Base-by-base conservation (phyloP, 495 filamentous ascomycete genomes). In the Penicillium riverlandense region DNA sequence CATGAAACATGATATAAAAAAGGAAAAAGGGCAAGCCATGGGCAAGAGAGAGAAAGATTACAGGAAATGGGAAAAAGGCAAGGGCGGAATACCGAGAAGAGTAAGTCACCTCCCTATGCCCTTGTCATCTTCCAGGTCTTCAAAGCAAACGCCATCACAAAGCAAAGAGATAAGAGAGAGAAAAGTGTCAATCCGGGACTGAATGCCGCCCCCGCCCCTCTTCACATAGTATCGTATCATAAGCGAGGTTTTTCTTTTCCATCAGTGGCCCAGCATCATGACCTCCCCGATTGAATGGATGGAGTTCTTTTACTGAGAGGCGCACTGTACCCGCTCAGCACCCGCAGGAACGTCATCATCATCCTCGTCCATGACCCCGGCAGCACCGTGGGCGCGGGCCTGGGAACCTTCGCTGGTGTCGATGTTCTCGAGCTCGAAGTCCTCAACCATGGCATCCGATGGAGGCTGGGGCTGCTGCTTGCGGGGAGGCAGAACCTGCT, bases 241-340 rank as follows among this genome's bases (percentile, higher is more conserved):
- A 68, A 67, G 60, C 52, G 54, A 66, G 57, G 49, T 57, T 34
- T 57, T 61, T 64, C 59, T 57, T 34, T 58, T 61, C 63, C 59
- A 55, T 63, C 44, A 66, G 37, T 47, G 48, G 60, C 55, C 58
- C 40, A 48, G 48, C 52, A 41, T 45, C 50, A 47, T 4, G 22
- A 40, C 47, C 37, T 46, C 42, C 49, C 43, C 41, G 37, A 40
- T 49, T 22, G 22, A 22, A 22, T 22, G 22, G 6, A 22, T 22
- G 4, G 6, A 4, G 22, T 6, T 22, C 22, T 4, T 51, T 84
- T 95, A 99, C 79, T 97, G 92, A 7, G 88, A 92, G 49, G 92
- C 94, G 65, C 92, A 99, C 75, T 97, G 92, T 55, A 99, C 90
- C 34, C 94, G 78, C 73, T 99, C 92, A 35, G 79, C 89, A 49